Evolutionary conservation across 495 filamentous ascomycete species (phyloP).

Genomic region (Penicillium alfredii): DNA sequence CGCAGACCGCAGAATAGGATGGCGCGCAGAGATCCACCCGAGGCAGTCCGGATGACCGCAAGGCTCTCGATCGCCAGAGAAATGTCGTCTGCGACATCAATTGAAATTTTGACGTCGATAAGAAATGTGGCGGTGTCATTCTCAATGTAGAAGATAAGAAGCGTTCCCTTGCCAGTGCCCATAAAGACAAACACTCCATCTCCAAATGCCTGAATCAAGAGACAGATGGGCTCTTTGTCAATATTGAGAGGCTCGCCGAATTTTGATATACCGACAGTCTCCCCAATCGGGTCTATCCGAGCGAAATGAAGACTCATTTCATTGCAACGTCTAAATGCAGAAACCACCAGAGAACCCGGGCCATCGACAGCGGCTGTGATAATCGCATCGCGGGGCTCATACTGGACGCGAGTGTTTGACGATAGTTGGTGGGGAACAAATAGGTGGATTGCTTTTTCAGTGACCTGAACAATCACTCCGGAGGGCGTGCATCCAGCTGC

Average conservation of each 20-base stretch:
- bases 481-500: slow-evolving; percentile 39
- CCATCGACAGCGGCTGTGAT: slow-evolving; percentile 29
- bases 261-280: slow-evolving; percentile 9
- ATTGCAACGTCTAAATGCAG: slow-evolving; percentile 19
- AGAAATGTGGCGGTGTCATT: slow-evolving; percentile 14
- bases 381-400: slow-evolving; percentile 15
- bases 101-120: slow-evolving; percentile 9
- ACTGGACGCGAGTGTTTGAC: slow-evolving; percentile 14
- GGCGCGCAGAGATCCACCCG: slow-evolving; percentile 7
- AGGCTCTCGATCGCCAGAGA: slow-evolving; percentile 39
- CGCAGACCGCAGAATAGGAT: slow-evolving; percentile 39
- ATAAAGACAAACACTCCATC: slow-evolving; percentile 28
- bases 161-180: slow-evolving; percentile 31
- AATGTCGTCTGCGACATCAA: slow-evolving; percentile 21
- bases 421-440: slow-evolving; percentile 17
- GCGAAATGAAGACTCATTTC: slow-evolving; percentile 21
- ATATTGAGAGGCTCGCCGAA: slow-evolving; percentile 15
- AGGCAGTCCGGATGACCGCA: slow-evolving; percentile 15
- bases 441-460: slow-evolving; percentile 42
- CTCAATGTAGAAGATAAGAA: slow-evolving; percentile 27
- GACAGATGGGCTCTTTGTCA: slow-evolving; percentile 32
- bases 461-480: slow-evolving; percentile 51
- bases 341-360: slow-evolving; percentile 20
- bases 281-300: slow-evolving; percentile 4
- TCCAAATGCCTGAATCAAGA: slow-evolving; percentile 27